phyloP scores from a whole-genome alignment of 2,329 filamentous ascomycete species.

The Capronia americana region DNA sequence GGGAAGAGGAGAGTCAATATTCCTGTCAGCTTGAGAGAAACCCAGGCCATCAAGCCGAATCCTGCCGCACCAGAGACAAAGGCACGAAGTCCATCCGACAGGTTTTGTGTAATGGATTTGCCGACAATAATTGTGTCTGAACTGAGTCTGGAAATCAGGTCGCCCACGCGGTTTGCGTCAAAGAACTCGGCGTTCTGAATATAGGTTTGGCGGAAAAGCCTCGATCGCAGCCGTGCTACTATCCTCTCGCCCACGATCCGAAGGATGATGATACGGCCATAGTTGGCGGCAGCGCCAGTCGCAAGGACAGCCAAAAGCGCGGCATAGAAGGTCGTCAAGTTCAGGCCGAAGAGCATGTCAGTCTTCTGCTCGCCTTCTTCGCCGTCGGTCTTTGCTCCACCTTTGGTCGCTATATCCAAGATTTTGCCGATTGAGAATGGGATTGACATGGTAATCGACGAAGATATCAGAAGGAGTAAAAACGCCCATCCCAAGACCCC shows the following conservation, averaged over 20 bases:
- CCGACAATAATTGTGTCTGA: conserved; percentile 98
- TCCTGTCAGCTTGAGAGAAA: conserved; percentile 87
- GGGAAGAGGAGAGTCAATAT: conserved; percentile 87
- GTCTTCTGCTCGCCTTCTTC: conserved; percentile 58
- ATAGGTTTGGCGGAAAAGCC: conserved; percentile 89
- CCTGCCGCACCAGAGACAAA: conserved; percentile 89
- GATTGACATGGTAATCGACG: conserved; percentile 91
- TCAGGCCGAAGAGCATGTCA: conserved; percentile 78
- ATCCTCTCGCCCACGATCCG: conserved; percentile 95
- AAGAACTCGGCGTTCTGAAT: conserved; percentile 95
- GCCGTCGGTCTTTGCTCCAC: conserved; percentile 52
- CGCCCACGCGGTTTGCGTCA: conserved; percentile 94
- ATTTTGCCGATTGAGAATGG: conserved; percentile 97
- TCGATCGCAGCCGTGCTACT: conserved; percentile 84
- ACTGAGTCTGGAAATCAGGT: conserved; percentile 91
- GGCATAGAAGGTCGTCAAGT: conserved; percentile 85
- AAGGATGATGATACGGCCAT: conserved; percentile 89
- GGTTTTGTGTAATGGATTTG: conserved; percentile 97
- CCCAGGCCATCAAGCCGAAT: conserved; percentile 92
- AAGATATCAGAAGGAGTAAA: conserved; percentile 84
- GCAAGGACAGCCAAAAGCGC: conserved; percentile 78
- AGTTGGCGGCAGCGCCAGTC: conserved; percentile 87
- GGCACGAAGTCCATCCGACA: conserved; percentile 92
- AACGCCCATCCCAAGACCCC: conserved; percentile 80
- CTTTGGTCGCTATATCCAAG: conserved; percentile 85